Conservation (phyloP, 371 early-diverging fungal species). For the Lichtheimia ramosa region DNA sequence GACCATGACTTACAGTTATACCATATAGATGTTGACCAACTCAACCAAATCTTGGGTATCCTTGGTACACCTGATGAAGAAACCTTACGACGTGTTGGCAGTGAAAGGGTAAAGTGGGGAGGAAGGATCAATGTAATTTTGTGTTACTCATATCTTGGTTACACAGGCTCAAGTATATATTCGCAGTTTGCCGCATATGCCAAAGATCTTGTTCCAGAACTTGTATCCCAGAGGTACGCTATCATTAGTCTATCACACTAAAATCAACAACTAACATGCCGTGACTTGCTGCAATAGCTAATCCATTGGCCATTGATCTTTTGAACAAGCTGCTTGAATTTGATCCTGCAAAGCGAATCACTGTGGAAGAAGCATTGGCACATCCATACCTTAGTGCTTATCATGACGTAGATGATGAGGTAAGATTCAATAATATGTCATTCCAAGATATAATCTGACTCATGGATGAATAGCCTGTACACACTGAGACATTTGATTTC, state of each 20-base stretch:
- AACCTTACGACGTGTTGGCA: constrained; percentile 81
- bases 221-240: constrained; percentile 69
- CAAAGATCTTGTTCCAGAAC: constrained; percentile 83
- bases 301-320: constrained; percentile 76
- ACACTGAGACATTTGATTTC: constrained; percentile 83
- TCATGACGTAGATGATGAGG: constrained; percentile 79
- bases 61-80: constrained; percentile 98
- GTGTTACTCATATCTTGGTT: constrained; percentile 4
- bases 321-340: constrained; percentile 78
- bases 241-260: background rate
- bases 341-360: constrained; percentile 83
- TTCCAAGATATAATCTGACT: too few relatives aligned
- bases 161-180: constrained; percentile 93
- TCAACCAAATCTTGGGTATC: constrained; percentile 96
- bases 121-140: background rate
- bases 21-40: constrained; percentile 87
- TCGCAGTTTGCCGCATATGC: constrained; percentile 84
- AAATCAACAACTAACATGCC: constrained; percentile 27
- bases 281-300: constrained; percentile 26
- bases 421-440: constrained; percentile 10
- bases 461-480: constrained; percentile 49
- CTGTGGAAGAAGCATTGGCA: constrained; percentile 77
- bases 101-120: constrained; percentile 63
- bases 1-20: background rate
- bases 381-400: constrained; percentile 81